A percentile compares a stretch with the other conserved stretches of the same genome.
These are phyloP conservation scores for Yamadazyma membranifaciens DNA, from an alignment of 1,139 yeast genomes.

Conservation along the genomic window DNA sequence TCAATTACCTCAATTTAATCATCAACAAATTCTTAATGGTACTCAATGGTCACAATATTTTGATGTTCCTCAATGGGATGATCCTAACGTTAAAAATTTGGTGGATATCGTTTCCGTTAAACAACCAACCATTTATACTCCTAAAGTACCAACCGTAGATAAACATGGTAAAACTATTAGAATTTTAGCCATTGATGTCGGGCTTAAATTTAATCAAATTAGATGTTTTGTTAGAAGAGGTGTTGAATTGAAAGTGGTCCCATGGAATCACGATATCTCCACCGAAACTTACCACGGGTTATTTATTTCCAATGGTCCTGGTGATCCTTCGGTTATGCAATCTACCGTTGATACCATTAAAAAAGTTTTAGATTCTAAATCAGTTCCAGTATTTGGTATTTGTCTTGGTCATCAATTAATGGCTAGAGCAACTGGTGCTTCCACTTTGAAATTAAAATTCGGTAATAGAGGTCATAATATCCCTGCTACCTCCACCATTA, in stretches of 20 bases:
- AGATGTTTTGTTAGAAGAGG: conserved; percentile 97
- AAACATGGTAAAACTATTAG: conserved; percentile 75
- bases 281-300: conserved; percentile 85
- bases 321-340: conserved; percentile 91
- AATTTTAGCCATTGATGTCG: conserved; percentile 91
- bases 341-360: conserved; percentile 60
- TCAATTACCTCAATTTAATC: conserved; percentile 47
- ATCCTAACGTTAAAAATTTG: conserved; percentile 88
- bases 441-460: conserved; percentile 86
- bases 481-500: conserved; percentile 90
- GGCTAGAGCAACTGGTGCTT: conserved; percentile 95
- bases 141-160: conserved; percentile 42
- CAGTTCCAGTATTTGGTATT: conserved; percentile 90
- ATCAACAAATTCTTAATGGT: conserved; percentile 29
- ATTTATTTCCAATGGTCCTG: conserved; percentile 97
- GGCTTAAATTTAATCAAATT: conserved; percentile 97
- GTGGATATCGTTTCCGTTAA: conserved; percentile 86
- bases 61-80: conserved; percentile 82
- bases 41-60: conserved; percentile 59
- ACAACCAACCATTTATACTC: conserved; percentile 70
- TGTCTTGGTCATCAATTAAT: conserved; percentile 98
- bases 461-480: conserved; percentile 99
- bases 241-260: conserved; percentile 92
- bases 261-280: conserved; percentile 89
- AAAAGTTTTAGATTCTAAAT: conserved; percentile 55